A percentile compares a stretch with the other conserved stretches of the same genome.
These are phyloP conservation scores for Aureobasidium sp. DNA, from an alignment of 2,329 filamentous ascomycete genomes.

Conservation along the genomic window DNA sequence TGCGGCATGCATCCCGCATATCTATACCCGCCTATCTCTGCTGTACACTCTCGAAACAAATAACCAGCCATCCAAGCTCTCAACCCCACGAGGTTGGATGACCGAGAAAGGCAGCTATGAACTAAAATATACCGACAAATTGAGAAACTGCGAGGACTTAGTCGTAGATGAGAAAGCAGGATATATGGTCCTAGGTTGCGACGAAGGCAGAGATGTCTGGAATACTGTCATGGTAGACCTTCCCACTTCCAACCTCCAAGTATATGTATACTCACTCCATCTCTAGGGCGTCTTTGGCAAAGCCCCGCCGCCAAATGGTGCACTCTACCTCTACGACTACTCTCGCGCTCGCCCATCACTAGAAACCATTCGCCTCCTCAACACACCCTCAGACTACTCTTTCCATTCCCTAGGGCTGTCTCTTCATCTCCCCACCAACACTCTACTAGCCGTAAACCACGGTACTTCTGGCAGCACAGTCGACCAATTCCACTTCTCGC, in stretches of 20 bases:
- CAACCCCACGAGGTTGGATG: slow-evolving; percentile 2
- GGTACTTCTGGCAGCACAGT: slow-evolving; percentile 25
- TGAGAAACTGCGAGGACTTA: slow-evolving; percentile 38
- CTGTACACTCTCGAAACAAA: background rate
- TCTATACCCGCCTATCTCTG: slow-evolving; percentile 2
- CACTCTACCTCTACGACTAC: slow-evolving; percentile 34
- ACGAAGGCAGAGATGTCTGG: slow-evolving; percentile 34
- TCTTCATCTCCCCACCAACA: slow-evolving; percentile 26
- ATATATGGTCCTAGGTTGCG: slow-evolving; percentile 35
- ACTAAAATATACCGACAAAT: slow-evolving; percentile 26
- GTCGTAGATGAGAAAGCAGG: slow-evolving; percentile 28
- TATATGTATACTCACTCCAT: too few species aligned
- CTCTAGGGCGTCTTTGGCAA: background rate
- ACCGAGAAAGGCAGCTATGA: slow-evolving; percentile 16
- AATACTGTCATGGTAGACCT: slow-evolving; percentile 39
- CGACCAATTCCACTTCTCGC: slow-evolving; percentile 28
- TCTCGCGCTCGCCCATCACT: slow-evolving; percentile 16
- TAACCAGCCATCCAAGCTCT: background rate
- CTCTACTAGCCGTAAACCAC: slow-evolving; percentile 34
- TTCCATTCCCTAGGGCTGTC: slow-evolving; percentile 37
- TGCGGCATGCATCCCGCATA: background rate
- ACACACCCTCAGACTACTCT: slow-evolving; percentile 19
- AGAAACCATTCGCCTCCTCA: slow-evolving; percentile 21
- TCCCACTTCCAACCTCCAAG: too few species aligned
- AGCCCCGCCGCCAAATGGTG: slow-evolving; percentile 16